Evolutionary conservation across 495 filamentous ascomycete genomes (phyloP), one percentile per base, ranked within the genome.

Genomic region (Trichocladium antarcticum): DNA sequence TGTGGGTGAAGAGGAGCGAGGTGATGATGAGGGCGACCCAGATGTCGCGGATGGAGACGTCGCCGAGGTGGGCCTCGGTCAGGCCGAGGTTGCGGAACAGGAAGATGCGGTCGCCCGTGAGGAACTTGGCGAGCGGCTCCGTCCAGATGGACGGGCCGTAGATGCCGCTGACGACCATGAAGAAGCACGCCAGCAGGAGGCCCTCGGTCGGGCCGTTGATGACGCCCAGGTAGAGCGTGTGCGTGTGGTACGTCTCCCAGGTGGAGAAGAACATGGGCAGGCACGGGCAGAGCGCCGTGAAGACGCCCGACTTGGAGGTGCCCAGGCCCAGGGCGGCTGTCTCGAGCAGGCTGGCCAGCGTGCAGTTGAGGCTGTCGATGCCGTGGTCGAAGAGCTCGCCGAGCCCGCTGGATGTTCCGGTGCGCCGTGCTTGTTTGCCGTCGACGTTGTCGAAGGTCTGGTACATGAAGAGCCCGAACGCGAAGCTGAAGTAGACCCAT

Each of bases 191-290:
- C 44, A 97, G 78, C 37, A 97, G 78, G 24, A 99, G 77, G 28
- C 93, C 93, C 67, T 99, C 92, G 22, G 89, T 98, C 4, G 92
- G 92, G 0, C 93, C 93, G 64, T 98, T 98, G 75, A 97, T 82
- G 65, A 93, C 89, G 29, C 92, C 92, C 4, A 98, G 82, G 63
- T 97, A 98, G 1, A 98, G 72, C 0, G 94, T 97, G 65, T 98
- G 92, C 1, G 92, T 95, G 67, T 98, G 92, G 64, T 95, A 98
- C 2, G 92, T 98, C 65, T 98, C 92, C 92, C 92, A 98, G 7
- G 92, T 98, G 5, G 89, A 96, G 70, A 97, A 95, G 73, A 95
- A 97, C 92, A 98, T 98, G 19, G 92, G 86, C 8, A 98, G 69
- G 55, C 87, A 93, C 1, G 92, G 93, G 45, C 89, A 78, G 32